A percentile compares a stretch with the other conserved stretches of the same genome.
phyloP scores from a whole-genome alignment of 805 yeast genomes.

The Tetrapisispora namnaoensis region DNA sequence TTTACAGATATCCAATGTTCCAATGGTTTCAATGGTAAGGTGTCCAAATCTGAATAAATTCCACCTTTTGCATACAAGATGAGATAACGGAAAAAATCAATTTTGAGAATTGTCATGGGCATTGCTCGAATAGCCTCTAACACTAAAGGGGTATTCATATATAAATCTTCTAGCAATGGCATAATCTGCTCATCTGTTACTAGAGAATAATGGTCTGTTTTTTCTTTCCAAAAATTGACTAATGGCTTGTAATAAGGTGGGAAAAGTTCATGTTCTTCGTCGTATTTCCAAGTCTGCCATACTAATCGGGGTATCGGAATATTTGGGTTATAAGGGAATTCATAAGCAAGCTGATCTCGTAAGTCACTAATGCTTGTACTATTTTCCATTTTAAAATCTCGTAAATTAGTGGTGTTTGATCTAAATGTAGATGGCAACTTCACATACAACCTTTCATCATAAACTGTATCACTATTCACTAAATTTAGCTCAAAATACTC shows the following conservation, averaged over 20 bases:
- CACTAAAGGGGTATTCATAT: slow-evolving; percentile 61
- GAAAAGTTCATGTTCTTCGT: slow-evolving; percentile 44
- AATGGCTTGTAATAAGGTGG: slow-evolving; percentile 42
- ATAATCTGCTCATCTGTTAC: slow-evolving; percentile 60
- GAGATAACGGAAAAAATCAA: slow-evolving; percentile 85
- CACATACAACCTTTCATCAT: not conserved
- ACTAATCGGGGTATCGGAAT: slow-evolving; percentile 63
- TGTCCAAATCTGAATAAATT: slow-evolving; percentile 82
- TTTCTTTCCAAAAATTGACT: slow-evolving; percentile 50
- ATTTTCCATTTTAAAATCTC: slow-evolving; percentile 3
- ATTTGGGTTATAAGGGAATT: slow-evolving; percentile 64
- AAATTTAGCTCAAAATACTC: not conserved
- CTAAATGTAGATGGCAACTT: not conserved
- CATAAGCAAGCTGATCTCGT: slow-evolving; percentile 45
- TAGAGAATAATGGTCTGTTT: slow-evolving; percentile 50
- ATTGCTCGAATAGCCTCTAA: slow-evolving; percentile 57
- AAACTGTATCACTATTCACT: not conserved
- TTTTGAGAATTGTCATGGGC: slow-evolving; percentile 75
- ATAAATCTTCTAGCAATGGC: slow-evolving; percentile 48
- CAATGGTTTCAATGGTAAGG: slow-evolving; percentile 74
- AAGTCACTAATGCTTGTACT: slow-evolving; percentile 9
- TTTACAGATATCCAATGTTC: slow-evolving; percentile 60
- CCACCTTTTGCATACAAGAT: slow-evolving; percentile 85
- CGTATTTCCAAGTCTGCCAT: slow-evolving; percentile 93
- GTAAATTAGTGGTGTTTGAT: slow-evolving; percentile 8